A percentile compares a stretch with the other conserved stretches of the same genome.
These are phyloP conservation scores for Globisporangium megalacanthum DNA, from an alignment of 352 stramenopile species.

Conservation along the genomic window DNA sequence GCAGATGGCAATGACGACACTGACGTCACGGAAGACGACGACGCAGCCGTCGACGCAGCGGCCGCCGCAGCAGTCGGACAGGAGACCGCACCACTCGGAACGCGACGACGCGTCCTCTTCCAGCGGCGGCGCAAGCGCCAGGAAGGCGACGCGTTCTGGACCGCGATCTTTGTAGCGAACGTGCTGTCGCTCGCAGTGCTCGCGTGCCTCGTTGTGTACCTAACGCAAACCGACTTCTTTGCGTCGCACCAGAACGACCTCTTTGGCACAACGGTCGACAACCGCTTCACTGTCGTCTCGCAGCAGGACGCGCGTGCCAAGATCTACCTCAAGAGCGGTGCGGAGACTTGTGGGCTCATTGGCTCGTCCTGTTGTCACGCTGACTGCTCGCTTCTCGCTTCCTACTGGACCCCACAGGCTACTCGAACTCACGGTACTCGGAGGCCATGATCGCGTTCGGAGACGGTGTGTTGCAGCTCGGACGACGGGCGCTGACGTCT, in stretches of 20 bases:
- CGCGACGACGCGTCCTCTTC: conserved; percentile 55
- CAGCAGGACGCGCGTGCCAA: conserved; percentile 49
- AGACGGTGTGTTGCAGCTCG: conserved; percentile 53
- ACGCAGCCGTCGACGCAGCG: too few relatives aligned
- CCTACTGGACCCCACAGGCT: conserved; percentile 21
- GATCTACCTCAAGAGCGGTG: conserved; percentile 80
- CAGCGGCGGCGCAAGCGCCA: conserved; percentile 40
- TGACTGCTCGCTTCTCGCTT: neutral
- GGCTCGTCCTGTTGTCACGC: too few relatives aligned
- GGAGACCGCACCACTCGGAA: conserved; percentile 23
- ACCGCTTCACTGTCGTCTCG: conserved; percentile 76
- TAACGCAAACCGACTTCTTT: conserved; percentile 81
- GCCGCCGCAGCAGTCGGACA: conserved; percentile 21
- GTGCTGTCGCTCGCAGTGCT: conserved; percentile 66
- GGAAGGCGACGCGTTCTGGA: conserved; percentile 69
- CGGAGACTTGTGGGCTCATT: too few relatives aligned
- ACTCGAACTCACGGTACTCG: conserved; percentile 66
- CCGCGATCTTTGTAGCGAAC: conserved; percentile 55
- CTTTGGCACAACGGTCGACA: conserved; percentile 78
- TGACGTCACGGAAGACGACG: too few relatives aligned
- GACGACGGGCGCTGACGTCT: conserved; percentile 38
- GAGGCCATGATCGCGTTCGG: conserved; percentile 70
- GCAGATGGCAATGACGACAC: conserved; percentile 17
- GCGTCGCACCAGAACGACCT: conserved; percentile 72
- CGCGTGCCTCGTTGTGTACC: conserved; percentile 52